Evolutionary conservation across 179 eudicot genomes (phyloP).

Genomic region (Corrigiola litoralis): DNA sequence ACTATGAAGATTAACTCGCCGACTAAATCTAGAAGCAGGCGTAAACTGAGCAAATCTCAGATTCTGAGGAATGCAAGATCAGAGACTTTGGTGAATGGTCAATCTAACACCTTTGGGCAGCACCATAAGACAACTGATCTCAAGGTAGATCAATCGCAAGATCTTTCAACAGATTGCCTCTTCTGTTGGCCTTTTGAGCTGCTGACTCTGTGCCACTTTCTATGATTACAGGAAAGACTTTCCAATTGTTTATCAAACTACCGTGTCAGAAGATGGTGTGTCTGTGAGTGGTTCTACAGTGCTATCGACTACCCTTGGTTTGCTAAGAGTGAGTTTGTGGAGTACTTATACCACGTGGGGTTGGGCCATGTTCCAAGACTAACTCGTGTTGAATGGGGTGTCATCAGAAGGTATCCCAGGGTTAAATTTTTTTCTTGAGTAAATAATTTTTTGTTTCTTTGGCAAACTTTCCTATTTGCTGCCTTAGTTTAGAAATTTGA

Average conservation of each 20-base stretch:
- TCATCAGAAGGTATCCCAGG: slow-evolving; percentile 99
- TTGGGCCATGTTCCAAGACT: slow-evolving; percentile 96
- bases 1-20: slow-evolving; percentile 40
- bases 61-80: slow-evolving; percentile 29
- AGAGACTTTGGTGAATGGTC: slow-evolving; percentile 37
- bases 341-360: slow-evolving; percentile 93
- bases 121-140: slow-evolving; percentile 33
- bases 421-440: no score
- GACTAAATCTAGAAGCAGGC: slow-evolving; percentile 63
- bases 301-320: slow-evolving; percentile 99
- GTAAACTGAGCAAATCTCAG: slow-evolving; percentile 54
- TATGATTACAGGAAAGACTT: slow-evolving; percentile 50
- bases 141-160: slow-evolving; percentile 38
- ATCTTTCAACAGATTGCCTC: background rate
- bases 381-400: slow-evolving; percentile 99
- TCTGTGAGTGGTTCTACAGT: slow-evolving; percentile 96
- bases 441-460: no score
- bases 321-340: slow-evolving; percentile 97
- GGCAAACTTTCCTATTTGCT: no score
- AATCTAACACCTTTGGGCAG: slow-evolving; percentile 29
- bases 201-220: slow-evolving; percentile 16
- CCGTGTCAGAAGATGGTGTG: slow-evolving; percentile 71
- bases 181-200: background rate
- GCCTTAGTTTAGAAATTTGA: no score
- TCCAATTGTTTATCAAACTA: slow-evolving; percentile 57